Evolutionary conservation across 345 rosid species (phyloP), one percentile per base, ranked within the genome.

Genomic region (Brassica juncea): DNA sequence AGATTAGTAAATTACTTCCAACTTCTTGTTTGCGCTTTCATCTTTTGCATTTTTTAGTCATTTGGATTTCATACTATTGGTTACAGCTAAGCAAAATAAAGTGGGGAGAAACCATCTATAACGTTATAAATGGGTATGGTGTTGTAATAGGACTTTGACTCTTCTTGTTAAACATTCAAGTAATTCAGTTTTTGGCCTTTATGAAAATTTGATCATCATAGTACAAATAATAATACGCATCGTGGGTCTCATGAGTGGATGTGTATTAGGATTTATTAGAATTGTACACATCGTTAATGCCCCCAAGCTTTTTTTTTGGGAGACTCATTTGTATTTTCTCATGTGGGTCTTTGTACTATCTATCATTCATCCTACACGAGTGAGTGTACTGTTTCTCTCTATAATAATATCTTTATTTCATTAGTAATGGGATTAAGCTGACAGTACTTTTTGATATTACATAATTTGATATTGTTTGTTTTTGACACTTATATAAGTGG

Each of bases 191-290:
- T 63, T 80, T 55, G 76, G 61, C 19, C 21, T 74, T 74, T 75
- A 70, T 54, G 61, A 73, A 59, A 35, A 67, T 73, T 31, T 79
- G 82, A 80, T 67, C 70, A 74, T 80, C 82, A 68, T 74, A 74
- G 83, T 80, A 80, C 83, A 80, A 27, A 52, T 80, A 80, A 80
- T 80, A 80, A 80, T 80, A 63, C 83, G 54, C 79, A 52, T 0
- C 54, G 83, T 80, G 83, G 83, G 83, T 80, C 83, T 80, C 75
- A 74, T 55, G 75, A 73, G 30, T 61, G 21, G 44, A 68, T 65
- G 64, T 68, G 44, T 75, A 54, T 74, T 74, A 74, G 83, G 79
- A 80, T 73, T 70, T 80, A 80, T 80, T 69, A 16, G 79, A 80
- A 39, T 70, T 75, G 75, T 54, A 65, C 52, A 16, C 67, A 80